These are phyloP conservation scores for Penicillium canescens DNA, from an alignment of 495 filamentous ascomycete species.

Conservation along the genomic window DNA sequence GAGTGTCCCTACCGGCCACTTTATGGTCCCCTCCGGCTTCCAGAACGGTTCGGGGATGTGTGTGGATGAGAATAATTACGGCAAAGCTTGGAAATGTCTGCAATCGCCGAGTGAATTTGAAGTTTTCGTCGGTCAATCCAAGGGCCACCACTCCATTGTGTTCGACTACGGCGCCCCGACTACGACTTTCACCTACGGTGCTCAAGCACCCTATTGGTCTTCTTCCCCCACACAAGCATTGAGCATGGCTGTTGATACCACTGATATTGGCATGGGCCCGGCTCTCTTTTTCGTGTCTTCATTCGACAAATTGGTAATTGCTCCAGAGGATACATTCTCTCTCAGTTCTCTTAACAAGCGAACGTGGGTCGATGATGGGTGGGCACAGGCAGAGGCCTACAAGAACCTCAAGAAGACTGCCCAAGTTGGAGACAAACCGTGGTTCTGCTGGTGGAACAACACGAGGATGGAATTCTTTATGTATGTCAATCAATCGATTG, in stretches of 20 bases:
- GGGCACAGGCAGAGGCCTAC: constrained; percentile 6
- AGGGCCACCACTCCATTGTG: constrained; percentile 25
- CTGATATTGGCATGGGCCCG: constrained; percentile 62
- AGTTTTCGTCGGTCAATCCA: constrained; percentile 31
- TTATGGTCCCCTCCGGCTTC: constrained; percentile 56
- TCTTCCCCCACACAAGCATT: constrained; percentile 50
- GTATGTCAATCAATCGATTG: constrained; percentile 64
- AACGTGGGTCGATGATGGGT: constrained; percentile 28
- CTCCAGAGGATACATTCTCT: constrained; percentile 56
- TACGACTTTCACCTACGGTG: constrained; percentile 62
- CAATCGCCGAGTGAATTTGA: constrained; percentile 36
- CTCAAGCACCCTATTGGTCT: constrained; percentile 61
- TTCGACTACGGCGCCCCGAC: constrained; percentile 29
- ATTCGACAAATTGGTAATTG: constrained; percentile 82
- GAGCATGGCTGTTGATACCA: constrained; percentile 64
- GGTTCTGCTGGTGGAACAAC: constrained; percentile 87
- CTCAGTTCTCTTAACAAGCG: constrained; percentile 28
- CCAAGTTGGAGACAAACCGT: constrained; percentile 65
- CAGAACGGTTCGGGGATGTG: constrained; percentile 65
- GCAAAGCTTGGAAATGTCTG: constrained; percentile 69
- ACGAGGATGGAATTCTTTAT: constrained; percentile 82
- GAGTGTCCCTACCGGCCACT: constrained; percentile 65
- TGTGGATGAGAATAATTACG: constrained; percentile 58
- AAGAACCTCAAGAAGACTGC: constrained; percentile 48
- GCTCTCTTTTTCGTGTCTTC: constrained; percentile 70